These are phyloP conservation scores for Ascochyta pisi DNA, from an alignment of 2,329 filamentous ascomycete species.

Conservation along the genomic window DNA sequence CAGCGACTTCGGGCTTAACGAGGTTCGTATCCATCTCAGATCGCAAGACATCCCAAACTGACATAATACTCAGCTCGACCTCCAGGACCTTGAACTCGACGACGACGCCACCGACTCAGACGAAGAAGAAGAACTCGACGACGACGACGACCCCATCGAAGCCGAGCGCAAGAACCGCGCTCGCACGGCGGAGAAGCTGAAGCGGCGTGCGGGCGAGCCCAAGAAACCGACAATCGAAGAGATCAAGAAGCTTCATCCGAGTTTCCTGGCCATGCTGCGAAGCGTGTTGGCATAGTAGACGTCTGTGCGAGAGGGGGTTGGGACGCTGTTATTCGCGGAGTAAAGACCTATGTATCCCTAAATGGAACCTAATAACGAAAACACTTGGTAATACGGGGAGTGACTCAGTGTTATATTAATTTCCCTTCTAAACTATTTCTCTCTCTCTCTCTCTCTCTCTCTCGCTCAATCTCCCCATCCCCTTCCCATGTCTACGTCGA, in stretches of 20 bases:
- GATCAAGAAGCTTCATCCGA: conserved; percentile 78
- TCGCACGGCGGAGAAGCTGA: conserved; percentile 79
- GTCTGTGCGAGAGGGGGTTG: background rate
- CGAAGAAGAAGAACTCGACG: conserved; percentile 63
- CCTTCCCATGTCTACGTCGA: too few relatives aligned
- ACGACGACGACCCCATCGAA: conserved; percentile 84
- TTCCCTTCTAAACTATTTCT: too few relatives aligned
- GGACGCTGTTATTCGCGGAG: background rate
- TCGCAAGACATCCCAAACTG: conserved; percentile 1
- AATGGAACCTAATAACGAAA: background rate
- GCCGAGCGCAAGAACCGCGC: conserved; percentile 81
- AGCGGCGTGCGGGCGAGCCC: conserved; percentile 82
- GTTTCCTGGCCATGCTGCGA: conserved; percentile 82
- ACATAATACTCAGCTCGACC: conserved; percentile 62
- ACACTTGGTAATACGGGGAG: too few relatives aligned
- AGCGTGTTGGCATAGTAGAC: conserved; percentile 70
- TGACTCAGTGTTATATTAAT: too few relatives aligned
- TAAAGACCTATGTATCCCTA: conserved; percentile 4
- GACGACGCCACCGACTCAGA: conserved; percentile 67
- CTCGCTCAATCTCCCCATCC: too few relatives aligned
- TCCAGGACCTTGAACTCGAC: conserved; percentile 85
- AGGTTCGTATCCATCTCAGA: conserved; percentile 55
- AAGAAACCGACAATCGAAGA: conserved; percentile 80
- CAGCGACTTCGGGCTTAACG: conserved; percentile 87
- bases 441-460: too few relatives aligned